A percentile compares a stretch with the other conserved stretches of the same genome.
Evolutionary conservation across 768 basidiomycete genomes (phyloP).

Genomic region (Lactarius evosmus): DNA sequence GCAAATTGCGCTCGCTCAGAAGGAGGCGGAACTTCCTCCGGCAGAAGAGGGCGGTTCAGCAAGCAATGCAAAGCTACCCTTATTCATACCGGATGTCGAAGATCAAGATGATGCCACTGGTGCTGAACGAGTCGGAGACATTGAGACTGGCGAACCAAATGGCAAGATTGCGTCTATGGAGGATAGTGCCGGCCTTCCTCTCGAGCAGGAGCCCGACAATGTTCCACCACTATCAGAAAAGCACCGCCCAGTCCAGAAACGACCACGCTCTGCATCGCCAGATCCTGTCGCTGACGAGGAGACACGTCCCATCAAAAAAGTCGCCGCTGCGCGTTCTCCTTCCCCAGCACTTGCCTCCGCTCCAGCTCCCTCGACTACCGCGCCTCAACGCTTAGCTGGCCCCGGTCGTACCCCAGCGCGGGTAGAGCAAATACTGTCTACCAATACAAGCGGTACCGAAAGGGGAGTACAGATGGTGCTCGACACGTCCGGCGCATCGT

Average conservation of each 20-base stretch:
- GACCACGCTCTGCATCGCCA: conserved; percentile 9
- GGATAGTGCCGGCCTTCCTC: not conserved
- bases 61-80: not conserved
- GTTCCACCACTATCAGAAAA: not conserved
- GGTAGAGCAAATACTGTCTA: conserved; percentile 24
- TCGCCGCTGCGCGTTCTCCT: not conserved
- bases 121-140: not conserved
- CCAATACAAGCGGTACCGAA: conserved; percentile 28
- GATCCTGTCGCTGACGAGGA: not conserved
- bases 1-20: conserved; percentile 16
- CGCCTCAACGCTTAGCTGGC: conserved; percentile 13
- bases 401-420: conserved; percentile 25
- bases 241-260: conserved; percentile 4
- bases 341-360: not conserved
- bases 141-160: not conserved
- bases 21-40: not conserved
- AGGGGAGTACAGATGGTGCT: conserved; percentile 44
- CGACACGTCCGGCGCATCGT: conserved; percentile 50
- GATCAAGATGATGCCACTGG: not conserved
- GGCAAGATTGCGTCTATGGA: not conserved
- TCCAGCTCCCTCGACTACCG: not conserved
- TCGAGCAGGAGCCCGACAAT: not conserved
- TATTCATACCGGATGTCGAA: conserved; percentile 20
- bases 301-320: not conserved
- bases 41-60: not conserved